Percentiles rank a stretch among this genome's conserved stretches.
These are phyloP conservation scores for Mrakia frigida DNA, from an alignment of 768 basidiomycete species.

Conservation along the genomic window DNA sequence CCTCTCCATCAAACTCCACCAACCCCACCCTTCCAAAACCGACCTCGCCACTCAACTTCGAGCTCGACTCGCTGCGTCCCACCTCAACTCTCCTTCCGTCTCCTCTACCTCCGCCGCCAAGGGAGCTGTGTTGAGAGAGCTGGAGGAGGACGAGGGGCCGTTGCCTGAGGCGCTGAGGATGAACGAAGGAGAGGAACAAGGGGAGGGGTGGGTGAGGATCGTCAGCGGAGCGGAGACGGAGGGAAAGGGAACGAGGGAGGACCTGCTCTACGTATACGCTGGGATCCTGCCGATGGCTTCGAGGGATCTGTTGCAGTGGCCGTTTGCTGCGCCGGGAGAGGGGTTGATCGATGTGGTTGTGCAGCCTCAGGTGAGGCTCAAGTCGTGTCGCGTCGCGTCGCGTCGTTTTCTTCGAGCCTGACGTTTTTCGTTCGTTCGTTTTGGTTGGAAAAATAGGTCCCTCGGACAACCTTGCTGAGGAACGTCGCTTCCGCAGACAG, in stretches of 20 bases:
- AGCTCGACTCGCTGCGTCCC: background rate
- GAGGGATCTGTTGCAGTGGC: slow-evolving; percentile 45
- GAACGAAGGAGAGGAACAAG: no score
- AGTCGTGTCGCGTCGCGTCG: background rate
- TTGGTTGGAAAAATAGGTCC: background rate
- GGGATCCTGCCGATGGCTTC: background rate
- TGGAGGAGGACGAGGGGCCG: no score
- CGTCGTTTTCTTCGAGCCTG: no score
- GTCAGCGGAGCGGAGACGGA: background rate
- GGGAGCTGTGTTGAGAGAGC: no score
- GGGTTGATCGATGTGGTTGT: slow-evolving; percentile 43
- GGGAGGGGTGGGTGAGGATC: background rate
- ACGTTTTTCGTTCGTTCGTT: background rate
- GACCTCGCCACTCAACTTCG: background rate
- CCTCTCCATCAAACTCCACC: background rate
- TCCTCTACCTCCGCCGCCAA: background rate
- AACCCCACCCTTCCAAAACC: background rate
- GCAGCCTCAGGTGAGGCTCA: slow-evolving; percentile 30
- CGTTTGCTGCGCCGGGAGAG: slow-evolving; percentile 40
- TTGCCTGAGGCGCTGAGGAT: no score
- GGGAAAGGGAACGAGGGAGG: slow-evolving; percentile 30
- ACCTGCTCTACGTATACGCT: slow-evolving; percentile 41
- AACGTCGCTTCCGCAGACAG: background rate
- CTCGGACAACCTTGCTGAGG: background rate
- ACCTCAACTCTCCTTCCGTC: background rate